Conservation (phyloP, 2,329 filamentous ascomycete species). For the Sporothrix phasma region DNA sequence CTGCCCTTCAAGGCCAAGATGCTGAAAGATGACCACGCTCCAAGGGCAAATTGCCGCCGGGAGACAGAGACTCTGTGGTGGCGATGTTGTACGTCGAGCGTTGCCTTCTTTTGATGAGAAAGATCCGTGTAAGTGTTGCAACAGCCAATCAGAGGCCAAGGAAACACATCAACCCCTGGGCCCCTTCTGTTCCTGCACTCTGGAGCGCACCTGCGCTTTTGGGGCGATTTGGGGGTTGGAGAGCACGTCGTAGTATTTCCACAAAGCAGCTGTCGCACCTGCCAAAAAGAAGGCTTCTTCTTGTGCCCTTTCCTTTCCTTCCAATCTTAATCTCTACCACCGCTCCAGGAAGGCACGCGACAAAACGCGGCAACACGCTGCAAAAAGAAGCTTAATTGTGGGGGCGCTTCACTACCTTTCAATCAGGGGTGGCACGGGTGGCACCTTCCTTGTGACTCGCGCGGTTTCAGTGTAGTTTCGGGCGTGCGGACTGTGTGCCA, state of each 20-base stretch:
- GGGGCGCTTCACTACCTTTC: neutral
- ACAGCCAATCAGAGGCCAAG: slow-evolving; percentile 11
- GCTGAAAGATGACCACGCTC: neutral
- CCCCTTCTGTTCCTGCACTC: neutral
- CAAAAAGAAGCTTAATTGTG: neutral
- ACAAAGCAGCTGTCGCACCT: slow-evolving; percentile 1
- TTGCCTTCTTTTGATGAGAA: too few relatives aligned
- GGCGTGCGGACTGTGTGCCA: slow-evolving; percentile 17
- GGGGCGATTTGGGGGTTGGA: neutral
- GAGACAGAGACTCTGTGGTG: neutral
- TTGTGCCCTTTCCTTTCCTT: neutral
- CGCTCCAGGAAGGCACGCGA: too few relatives aligned
- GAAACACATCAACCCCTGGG: neutral
- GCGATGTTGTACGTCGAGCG: neutral
- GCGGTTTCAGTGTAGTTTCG: slow-evolving; percentile 23
- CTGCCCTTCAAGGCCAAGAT: too few relatives aligned
- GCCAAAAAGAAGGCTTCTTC: slow-evolving; percentile 13
- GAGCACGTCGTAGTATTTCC: neutral
- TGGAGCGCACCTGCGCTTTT: neutral
- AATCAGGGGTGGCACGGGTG: slow-evolving; percentile 11
- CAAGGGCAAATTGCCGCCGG: neutral
- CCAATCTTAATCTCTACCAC: neutral
- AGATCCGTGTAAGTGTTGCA: slow-evolving; percentile 9
- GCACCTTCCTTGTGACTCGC: slow-evolving; percentile 14
- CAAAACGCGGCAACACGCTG: too few relatives aligned